Base-by-base conservation (phyloP, 2,329 filamentous ascomycete genomes). In the Pseudogymnoascus sp. region DNA sequence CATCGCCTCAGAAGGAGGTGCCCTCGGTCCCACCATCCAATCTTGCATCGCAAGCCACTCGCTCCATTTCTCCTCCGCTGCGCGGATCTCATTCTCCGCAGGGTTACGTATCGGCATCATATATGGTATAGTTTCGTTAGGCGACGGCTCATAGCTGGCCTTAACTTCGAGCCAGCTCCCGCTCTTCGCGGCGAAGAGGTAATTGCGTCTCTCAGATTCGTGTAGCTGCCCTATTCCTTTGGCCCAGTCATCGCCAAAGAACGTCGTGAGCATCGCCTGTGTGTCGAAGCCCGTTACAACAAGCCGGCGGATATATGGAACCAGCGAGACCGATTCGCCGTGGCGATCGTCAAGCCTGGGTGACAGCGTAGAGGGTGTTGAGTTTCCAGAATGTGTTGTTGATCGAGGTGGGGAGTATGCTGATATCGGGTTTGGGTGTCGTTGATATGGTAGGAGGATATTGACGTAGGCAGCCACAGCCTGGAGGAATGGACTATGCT, bases 11-110 rank as follows among this genome's bases (percentile, higher is more conserved):
- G 51, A 57, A 57, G 51, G 51, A 36, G 88, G 89, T 34, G 88
- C 87, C 66, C 90, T 80, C 1, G 90, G 89, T 1, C 93, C 93
- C n/a, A 97, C 79, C 92, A 96, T 96, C 93, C 93, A 97, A 75
- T 97, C 93, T 75, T 96, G 91, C 91, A 97, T 96, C 11, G 91
- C 91, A 34, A 97, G 78, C 93, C 93, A 97, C 71, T 93, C 88
- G 73, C 91, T 96, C 95, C 95, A 99, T 65, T 83, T 86, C 66
- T 84, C 83, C 77, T 97, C 93, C 0, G 93, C 93, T 12, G 80
- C 83, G 66, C 90, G 84, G 66, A 97, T 90, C 77, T 97, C 95
- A 21, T 85, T 83, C 71, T 93, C 86, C 6, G 85, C 84, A 0
- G 89, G 86, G 63, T 86, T 84, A 70, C 89, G 86, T n/a, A 97